phyloP scores from a whole-genome alignment of 23 red algal genomes.

The Agarophyton chilense region DNA sequence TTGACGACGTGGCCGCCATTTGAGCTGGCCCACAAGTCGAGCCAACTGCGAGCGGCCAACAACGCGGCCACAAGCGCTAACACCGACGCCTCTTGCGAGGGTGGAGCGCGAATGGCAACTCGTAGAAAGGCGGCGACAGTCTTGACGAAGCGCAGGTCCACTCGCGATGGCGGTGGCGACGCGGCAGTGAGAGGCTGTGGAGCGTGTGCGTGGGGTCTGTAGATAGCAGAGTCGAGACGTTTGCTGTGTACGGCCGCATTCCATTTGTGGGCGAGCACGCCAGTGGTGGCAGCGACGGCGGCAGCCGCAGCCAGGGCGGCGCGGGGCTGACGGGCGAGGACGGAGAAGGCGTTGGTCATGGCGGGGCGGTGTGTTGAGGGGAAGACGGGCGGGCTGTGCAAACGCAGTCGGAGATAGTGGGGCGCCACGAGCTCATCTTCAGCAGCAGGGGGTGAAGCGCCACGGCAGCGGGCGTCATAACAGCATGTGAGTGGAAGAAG shows the following conservation, averaged over 20 bases:
- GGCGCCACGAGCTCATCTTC: too few relatives aligned
- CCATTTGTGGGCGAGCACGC: slow-evolving; percentile 70
- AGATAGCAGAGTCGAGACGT: slow-evolving; percentile 53
- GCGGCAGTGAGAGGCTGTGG: neutral
- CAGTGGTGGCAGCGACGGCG: slow-evolving; percentile 57
- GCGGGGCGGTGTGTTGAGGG: too few relatives aligned
- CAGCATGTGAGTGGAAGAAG: neutral
- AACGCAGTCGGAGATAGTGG: too few relatives aligned
- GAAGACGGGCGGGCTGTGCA: too few relatives aligned
- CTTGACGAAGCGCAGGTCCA: slow-evolving; percentile 77
- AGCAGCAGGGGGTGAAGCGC: neutral
- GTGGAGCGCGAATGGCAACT: slow-evolving; percentile 73
- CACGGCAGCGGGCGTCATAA: neutral
- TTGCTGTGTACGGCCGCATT: slow-evolving; percentile 71
- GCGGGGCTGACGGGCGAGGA: slow-evolving; percentile 62
- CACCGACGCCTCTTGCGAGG: slow-evolving; percentile 63
- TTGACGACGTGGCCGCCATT: slow-evolving; percentile 98
- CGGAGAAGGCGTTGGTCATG: slow-evolving; percentile 68
- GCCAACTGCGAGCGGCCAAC: slow-evolving; percentile 74
- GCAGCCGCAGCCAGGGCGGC: slow-evolving; percentile 58
- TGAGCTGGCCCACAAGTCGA: slow-evolving; percentile 93
- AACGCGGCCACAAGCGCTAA: slow-evolving; percentile 65
- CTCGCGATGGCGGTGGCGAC: slow-evolving; percentile 25
- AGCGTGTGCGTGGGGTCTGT: neutral
- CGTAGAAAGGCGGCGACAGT: slow-evolving; percentile 69